Evolutionary conservation across 805 yeast genomes (phyloP).

Genomic region (Teunomyces cretensis): DNA sequence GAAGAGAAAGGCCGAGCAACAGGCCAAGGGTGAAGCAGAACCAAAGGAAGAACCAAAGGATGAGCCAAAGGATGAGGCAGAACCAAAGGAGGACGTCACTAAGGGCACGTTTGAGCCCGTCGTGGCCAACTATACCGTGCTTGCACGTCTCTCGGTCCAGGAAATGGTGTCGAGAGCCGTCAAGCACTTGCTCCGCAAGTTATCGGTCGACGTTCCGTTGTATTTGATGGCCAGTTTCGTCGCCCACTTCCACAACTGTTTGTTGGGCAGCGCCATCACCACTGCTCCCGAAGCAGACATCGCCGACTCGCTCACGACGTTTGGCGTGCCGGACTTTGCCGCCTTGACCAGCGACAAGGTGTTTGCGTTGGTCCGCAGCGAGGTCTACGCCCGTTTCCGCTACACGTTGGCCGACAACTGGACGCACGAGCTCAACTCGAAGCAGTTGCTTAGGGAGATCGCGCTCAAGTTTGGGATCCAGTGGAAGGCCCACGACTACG

Average conservation of each 20-base stretch:
- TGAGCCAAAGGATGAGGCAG: too few relatives aligned
- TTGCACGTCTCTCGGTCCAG: constrained; percentile 47
- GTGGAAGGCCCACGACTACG: constrained; percentile 58
- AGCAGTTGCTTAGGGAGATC: constrained; percentile 64
- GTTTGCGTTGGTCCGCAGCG: constrained; percentile 43
- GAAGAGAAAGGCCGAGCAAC: constrained; percentile 16
- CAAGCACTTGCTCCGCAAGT: constrained; percentile 67
- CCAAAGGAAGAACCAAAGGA: constrained; percentile 30
- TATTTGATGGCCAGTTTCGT: constrained; percentile 59
- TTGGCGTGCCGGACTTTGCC: constrained; percentile 48
- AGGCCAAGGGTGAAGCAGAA: constrained; percentile 17
- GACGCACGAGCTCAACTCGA: constrained; percentile 34
- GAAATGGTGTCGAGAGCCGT: constrained; percentile 81
- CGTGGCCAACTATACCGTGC: constrained; percentile 44
- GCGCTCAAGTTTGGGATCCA: constrained; percentile 84
- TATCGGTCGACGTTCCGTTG: constrained; percentile 47
- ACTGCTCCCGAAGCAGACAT: constrained; percentile 36
- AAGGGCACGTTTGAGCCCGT: constrained; percentile 43
- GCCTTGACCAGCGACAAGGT: constrained; percentile 49
- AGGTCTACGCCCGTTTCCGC: constrained; percentile 66
- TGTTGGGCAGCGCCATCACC: constrained; percentile 55
- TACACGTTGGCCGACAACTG: constrained; percentile 52
- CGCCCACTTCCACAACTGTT: constrained; percentile 68
- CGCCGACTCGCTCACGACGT: constrained; percentile 39
- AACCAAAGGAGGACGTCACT: constrained; percentile 24